Conservation (phyloP, 2,329 filamentous ascomycete species). For the Cercospora sp. region DNA sequence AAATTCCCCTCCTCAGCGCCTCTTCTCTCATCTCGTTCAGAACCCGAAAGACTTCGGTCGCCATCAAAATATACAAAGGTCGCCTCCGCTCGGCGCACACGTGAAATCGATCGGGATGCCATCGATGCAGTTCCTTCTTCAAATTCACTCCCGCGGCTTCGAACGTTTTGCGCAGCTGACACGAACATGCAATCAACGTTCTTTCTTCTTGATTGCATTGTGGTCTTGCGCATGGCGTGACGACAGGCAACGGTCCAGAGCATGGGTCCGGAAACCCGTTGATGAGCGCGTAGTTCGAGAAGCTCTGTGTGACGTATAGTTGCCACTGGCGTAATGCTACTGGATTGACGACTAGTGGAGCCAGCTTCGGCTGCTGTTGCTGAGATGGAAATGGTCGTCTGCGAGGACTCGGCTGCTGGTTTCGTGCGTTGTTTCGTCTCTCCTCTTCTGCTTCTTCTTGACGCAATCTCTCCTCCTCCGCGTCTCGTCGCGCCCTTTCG, state of each 20-base stretch:
- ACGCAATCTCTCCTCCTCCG: not conserved
- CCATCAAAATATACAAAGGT: not conserved
- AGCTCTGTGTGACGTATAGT: not conserved
- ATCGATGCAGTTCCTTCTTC: not conserved
- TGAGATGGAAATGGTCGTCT: not conserved
- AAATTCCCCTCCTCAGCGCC: not conserved
- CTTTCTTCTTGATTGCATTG: not conserved
- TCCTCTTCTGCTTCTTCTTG: not conserved
- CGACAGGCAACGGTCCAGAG: not conserved
- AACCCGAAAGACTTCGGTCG: not conserved
- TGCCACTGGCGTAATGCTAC: not conserved
- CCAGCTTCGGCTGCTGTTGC: not conserved
- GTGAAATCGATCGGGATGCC: not conserved
- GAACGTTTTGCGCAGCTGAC: not conserved
- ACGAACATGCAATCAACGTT: not conserved
- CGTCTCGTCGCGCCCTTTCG: not conserved
- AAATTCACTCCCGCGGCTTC: not conserved
- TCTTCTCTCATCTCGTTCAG: not conserved
- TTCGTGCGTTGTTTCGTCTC: not conserved
- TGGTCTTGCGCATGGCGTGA: not conserved
- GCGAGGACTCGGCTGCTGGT: not conserved
- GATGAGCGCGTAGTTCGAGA: not conserved
- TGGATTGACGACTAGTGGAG: not conserved
- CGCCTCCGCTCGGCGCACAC: not conserved
- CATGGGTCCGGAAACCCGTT: not conserved